Base-by-base conservation (phyloP, 2,329 filamentous ascomycete genomes). In the Claviceps maximensis region DNA sequence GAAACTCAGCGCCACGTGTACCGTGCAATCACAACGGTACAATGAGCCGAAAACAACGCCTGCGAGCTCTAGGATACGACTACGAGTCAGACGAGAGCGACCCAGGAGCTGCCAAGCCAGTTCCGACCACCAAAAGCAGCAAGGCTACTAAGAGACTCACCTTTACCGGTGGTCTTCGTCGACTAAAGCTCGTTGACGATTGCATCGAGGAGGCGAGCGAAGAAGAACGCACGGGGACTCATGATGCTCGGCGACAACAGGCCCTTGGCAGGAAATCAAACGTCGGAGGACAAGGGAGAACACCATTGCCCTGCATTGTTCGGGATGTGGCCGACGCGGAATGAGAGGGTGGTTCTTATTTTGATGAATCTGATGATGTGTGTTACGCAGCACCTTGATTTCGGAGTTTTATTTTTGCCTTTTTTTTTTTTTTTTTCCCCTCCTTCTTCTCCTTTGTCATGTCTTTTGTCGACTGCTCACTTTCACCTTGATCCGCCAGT, bases 51-150 rank as follows among this genome's bases (percentile, higher is more conserved):
- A 58, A 59, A 31, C 59, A 61, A 38, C 57, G 59, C 12, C 51
- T 61, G 19, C 49, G 55, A 21, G 58, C 59, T 1, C 52, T 61
- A n/a, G 59, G 59, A 10, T 61, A 60, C 50, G 59, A 61, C 19
- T 61, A 61, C 50, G 59, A 60, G 15, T 59, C 59, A 1, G 59
- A 61, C 17, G 57, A 58, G 10, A 54, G 52, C 29, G 54, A 49
- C 5, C 9, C 42, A 1, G 49, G 33, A n/a, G 3, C 47, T 17
- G 36, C 31, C 36, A 27, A 9, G 13, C 12, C 42, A 13, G 7
- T 47, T 10, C 2, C 27, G 10, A 17, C 17, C n/a, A 41, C 31
- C 12, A 23, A 31, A 4, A 7, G 33, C 42, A 55, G 51, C 19
- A 38, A 17, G 33, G 33, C 33, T 4, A 55, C 51, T 5, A 55